Conservation (phyloP, 768 basidiomycete species). For the Xerocomus spinulosus region DNA sequence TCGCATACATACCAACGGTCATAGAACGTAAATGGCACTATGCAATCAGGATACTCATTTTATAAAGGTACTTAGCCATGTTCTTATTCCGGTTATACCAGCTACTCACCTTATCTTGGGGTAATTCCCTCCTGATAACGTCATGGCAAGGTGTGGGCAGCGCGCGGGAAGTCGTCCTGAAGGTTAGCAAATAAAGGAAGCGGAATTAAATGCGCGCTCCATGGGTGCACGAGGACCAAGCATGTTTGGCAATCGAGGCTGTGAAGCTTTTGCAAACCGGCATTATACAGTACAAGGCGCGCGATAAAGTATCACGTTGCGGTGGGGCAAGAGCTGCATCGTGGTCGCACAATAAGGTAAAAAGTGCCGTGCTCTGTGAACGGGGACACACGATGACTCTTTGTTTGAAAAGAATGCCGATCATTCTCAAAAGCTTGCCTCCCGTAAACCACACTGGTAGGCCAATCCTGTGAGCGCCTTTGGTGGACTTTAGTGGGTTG, state of each 20-base stretch:
- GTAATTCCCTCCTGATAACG: not conserved
- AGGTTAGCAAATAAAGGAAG: not conserved
- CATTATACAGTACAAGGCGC: not conserved
- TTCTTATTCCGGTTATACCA: not conserved
- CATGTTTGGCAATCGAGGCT: not conserved
- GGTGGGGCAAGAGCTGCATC: constrained; percentile 2
- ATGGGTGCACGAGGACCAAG: constrained; percentile 5
- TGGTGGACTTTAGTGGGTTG: constrained; percentile 6
- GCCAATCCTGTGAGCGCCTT: not conserved
- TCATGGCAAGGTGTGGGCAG: not conserved
- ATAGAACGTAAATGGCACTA: too few relatives aligned
- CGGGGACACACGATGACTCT: not conserved
- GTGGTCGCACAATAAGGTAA: constrained; percentile 1
- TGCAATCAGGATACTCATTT: not conserved
- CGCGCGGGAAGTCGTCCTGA: not conserved
- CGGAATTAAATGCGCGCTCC: not conserved
- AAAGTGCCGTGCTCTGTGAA: not conserved
- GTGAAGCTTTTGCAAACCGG: not conserved
- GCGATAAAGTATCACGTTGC: constrained; percentile 5
- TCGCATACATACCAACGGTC: too few relatives aligned
- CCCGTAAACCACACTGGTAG: constrained; percentile 3
- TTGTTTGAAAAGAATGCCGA: constrained; percentile 5
- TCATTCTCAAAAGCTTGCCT: constrained; percentile 1
- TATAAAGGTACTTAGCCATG: not conserved
- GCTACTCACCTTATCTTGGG: not conserved